Conservation (phyloP, 2,329 filamentous ascomycete species). For the Verticillium alfalfae region DNA sequence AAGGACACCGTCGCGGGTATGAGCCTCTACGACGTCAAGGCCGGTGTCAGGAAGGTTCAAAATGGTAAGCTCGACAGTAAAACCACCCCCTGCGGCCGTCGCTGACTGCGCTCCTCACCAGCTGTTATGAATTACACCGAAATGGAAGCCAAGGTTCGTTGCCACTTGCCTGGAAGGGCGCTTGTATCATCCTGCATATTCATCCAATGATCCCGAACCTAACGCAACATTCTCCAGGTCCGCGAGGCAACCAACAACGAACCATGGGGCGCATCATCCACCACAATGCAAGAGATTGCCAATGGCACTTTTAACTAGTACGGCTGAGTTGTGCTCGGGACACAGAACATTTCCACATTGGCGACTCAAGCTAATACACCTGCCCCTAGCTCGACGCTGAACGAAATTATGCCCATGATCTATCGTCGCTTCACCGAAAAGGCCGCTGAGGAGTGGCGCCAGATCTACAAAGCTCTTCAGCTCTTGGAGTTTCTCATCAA, state of each 20-base stretch:
- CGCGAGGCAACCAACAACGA: slow-evolving; percentile 99
- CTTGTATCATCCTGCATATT: not conserved
- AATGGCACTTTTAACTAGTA: slow-evolving; percentile 98
- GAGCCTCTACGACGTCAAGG: slow-evolving; percentile 92
- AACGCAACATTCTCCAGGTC: slow-evolving; percentile 49
- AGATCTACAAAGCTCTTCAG: slow-evolving; percentile 98
- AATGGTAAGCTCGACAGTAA: slow-evolving; percentile 63
- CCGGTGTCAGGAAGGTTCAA: slow-evolving; percentile 88
- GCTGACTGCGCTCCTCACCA: slow-evolving; percentile 33
- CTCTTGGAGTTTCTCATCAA: slow-evolving; percentile 96
- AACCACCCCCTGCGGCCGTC: slow-evolving; percentile 5
- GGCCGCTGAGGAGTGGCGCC: slow-evolving; percentile 94
- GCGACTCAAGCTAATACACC: not conserved
- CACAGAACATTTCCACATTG: not conserved
- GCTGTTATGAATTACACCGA: slow-evolving; percentile 98
- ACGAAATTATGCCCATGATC: slow-evolving; percentile 99
- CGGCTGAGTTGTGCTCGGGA: slow-evolving; percentile 22
- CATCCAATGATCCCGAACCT: slow-evolving; percentile 3
- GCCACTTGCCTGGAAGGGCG: not conserved
- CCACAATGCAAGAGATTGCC: slow-evolving; percentile 95
- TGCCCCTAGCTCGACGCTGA: slow-evolving; percentile 73
- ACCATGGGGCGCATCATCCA: slow-evolving; percentile 84
- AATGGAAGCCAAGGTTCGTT: slow-evolving; percentile 67
- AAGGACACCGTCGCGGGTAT: slow-evolving; percentile 87
- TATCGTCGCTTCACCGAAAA: slow-evolving; percentile 99